Evolutionary conservation across 345 rosid species (phyloP).

Genomic region (Gossypium longicalyx): DNA sequence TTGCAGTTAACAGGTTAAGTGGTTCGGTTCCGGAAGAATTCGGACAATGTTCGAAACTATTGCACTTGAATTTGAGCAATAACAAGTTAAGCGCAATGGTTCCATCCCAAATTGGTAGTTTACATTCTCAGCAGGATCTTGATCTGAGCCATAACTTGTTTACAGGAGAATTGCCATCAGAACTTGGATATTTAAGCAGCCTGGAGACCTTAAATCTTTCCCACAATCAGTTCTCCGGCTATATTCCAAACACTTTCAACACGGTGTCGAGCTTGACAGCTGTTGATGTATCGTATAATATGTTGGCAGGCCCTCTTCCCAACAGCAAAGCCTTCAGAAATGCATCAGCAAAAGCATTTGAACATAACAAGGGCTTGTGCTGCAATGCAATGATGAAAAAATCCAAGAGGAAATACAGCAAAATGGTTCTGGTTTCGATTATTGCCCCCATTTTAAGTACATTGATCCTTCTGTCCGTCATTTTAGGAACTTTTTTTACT

Average conservation of each 20-base stretch:
- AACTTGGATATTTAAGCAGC: slow-evolving; percentile 26
- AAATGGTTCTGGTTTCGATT: neutral
- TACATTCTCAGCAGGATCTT: slow-evolving; percentile 20
- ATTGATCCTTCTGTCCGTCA: neutral
- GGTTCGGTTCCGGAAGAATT: slow-evolving; percentile 18
- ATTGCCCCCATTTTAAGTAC: neutral
- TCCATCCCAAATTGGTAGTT: slow-evolving; percentile 27
- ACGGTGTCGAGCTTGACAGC: slow-evolving; percentile 19
- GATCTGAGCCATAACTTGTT: slow-evolving; percentile 40
- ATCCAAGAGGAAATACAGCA: slow-evolving; percentile 8
- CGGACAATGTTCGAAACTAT: slow-evolving; percentile 24
- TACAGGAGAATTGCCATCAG: slow-evolving; percentile 29
- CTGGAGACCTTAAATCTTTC: slow-evolving; percentile 37
- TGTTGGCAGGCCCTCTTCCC: slow-evolving; percentile 39
- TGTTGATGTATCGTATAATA: slow-evolving; percentile 36
- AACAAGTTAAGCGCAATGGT: slow-evolving; percentile 25
- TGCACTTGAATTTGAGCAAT: slow-evolving; percentile 32
- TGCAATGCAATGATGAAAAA: slow-evolving; percentile 8
- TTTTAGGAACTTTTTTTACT: neutral
- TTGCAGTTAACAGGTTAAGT: slow-evolving; percentile 31
- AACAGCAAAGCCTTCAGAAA: slow-evolving; percentile 26
- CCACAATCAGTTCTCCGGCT: slow-evolving; percentile 35
- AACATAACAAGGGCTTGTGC: slow-evolving; percentile 34
- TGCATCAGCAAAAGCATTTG: slow-evolving; percentile 27
- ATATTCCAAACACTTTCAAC: slow-evolving; percentile 28